A percentile compares a stretch with the other conserved stretches of the same genome.
phyloP scores from a whole-genome alignment of 2,329 filamentous ascomycete species.

The Dactylonectria macrodidyma region DNA sequence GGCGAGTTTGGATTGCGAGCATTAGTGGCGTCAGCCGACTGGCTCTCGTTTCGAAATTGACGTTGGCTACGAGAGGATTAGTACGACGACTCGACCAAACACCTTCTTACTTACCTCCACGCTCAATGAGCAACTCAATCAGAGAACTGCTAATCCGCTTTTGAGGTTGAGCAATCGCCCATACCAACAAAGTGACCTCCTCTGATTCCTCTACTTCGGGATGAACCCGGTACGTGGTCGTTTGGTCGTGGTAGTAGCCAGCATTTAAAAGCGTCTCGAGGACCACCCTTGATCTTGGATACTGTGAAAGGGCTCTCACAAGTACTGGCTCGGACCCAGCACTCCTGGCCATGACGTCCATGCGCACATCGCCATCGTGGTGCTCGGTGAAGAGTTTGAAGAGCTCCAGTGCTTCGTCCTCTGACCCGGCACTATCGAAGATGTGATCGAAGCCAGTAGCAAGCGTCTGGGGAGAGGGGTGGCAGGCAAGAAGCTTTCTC shows the following conservation, averaged over 20 bases:
- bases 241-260: slow-evolving; percentile 73
- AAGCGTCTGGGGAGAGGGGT: slow-evolving; percentile 65
- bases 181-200: slow-evolving; percentile 69
- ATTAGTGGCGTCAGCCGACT: slow-evolving; percentile 72
- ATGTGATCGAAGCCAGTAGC: slow-evolving; percentile 70
- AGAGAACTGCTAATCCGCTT: slow-evolving; percentile 73
- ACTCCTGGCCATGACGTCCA: slow-evolving; percentile 66
- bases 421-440: slow-evolving; percentile 65
- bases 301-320: slow-evolving; percentile 67
- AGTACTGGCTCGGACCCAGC: slow-evolving; percentile 63
- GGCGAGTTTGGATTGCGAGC: slow-evolving; percentile 69
- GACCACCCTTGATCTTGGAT: slow-evolving; percentile 69
- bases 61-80: slow-evolving; percentile 61
- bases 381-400: slow-evolving; percentile 68
- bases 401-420: slow-evolving; percentile 66
- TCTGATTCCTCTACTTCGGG: slow-evolving; percentile 66
- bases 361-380: slow-evolving; percentile 60
- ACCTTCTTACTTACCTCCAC: slow-evolving; percentile 52
- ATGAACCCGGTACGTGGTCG: slow-evolving; percentile 59
- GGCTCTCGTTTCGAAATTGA: slow-evolving; percentile 67
- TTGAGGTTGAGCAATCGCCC: slow-evolving; percentile 74
- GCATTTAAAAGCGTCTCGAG: slow-evolving; percentile 68
- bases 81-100: slow-evolving; percentile 2
- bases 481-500: slow-evolving; percentile 63
- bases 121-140: slow-evolving; percentile 69